phyloP scores from a whole-genome alignment of 345 rosid genomes.

The Clausena lansium region DNA sequence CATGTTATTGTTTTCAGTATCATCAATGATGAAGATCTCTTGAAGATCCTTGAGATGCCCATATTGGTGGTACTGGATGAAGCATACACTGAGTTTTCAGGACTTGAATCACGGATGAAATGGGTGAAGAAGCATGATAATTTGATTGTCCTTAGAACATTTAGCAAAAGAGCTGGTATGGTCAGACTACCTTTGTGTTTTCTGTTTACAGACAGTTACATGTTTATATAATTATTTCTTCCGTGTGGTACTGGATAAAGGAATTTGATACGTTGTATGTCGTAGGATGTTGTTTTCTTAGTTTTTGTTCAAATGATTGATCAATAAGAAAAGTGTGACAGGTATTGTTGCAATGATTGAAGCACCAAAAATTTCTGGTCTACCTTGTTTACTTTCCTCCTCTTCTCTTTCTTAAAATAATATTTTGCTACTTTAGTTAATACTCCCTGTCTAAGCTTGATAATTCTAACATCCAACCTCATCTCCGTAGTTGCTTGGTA shows the following conservation, averaged over 20 bases:
- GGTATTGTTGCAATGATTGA: neutral
- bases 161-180: constrained; percentile 97
- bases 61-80: constrained; percentile 91
- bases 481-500: neutral
- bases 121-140: constrained; percentile 96
- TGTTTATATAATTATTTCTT: neutral
- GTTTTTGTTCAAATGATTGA: neutral
- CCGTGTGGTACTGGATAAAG: neutral
- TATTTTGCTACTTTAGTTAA: neutral
- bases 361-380: neutral
- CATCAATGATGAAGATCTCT: constrained; percentile 70
- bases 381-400: neutral
- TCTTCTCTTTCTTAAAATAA: neutral
- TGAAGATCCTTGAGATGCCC: constrained; percentile 78
- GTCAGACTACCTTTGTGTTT: constrained; percentile 1
- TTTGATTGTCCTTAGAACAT: constrained; percentile 87
- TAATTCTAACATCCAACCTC: neutral
- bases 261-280: constrained; percentile 4
- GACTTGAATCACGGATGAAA: constrained; percentile 75
- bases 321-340: neutral
- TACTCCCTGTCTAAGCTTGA: neutral
- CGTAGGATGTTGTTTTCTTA: neutral
- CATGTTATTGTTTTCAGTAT: constrained; percentile 39
- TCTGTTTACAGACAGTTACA: neutral
- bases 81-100: constrained; percentile 92